These are phyloP conservation scores for Hyphodiscus sp. DNA, from an alignment of 2,329 filamentous ascomycete species.

Conservation along the genomic window DNA sequence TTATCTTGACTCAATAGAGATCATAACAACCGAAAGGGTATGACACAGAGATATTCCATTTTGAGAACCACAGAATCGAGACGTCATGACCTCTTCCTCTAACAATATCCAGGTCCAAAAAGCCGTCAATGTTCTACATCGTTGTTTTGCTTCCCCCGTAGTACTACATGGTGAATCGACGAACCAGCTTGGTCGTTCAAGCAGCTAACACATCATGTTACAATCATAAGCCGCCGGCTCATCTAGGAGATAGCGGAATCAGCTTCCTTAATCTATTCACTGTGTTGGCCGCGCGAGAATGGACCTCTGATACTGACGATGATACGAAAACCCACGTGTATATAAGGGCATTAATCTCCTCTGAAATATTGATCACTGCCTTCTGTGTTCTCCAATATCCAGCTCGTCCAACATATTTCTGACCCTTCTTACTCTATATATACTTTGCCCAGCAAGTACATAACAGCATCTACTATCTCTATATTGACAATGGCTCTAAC, in stretches of 20 bases:
- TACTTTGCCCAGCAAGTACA: neutral
- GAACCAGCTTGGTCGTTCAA: constrained; percentile 6
- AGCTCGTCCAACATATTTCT: neutral
- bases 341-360: constrained; percentile 1
- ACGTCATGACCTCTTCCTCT: neutral
- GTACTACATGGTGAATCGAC: neutral
- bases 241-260: neutral
- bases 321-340: too few species aligned
- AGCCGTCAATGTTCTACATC: too few species aligned
- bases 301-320: neutral
- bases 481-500: constrained; percentile 7
- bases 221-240: neutral
- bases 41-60: neutral
- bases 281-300: too few species aligned
- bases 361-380: constrained; percentile 1
- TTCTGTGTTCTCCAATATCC: constrained; percentile 1
- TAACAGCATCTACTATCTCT: constrained; percentile 2
- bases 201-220: constrained; percentile 5
- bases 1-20: neutral
- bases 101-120: constrained; percentile 8
- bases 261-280: neutral
- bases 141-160: neutral
- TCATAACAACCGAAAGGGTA: neutral
- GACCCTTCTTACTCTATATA: too few species aligned
- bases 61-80: neutral